Evolutionary conservation across 306 rosid genomes (phyloP).

Genomic region (Trifolium repens): DNA sequence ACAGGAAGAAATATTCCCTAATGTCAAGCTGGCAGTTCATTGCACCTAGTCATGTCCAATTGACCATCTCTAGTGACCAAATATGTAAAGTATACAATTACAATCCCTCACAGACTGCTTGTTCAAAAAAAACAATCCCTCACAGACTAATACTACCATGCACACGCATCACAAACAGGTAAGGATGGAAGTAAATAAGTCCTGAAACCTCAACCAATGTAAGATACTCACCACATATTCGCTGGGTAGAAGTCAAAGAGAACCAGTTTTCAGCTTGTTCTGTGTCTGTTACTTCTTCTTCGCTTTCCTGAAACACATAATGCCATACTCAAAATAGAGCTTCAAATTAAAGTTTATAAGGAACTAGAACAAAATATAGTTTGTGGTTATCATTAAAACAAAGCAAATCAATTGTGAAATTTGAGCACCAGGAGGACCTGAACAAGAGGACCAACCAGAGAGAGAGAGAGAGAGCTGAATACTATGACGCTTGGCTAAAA

Average conservation of each 20-base stretch:
- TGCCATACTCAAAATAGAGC: constrained; percentile 21
- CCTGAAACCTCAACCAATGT: constrained; percentile 25
- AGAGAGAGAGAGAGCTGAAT: constrained; percentile 8
- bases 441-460: constrained; percentile 21
- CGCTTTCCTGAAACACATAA: constrained; percentile 75
- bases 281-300: constrained; percentile 97
- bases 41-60: neutral
- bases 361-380: constrained; percentile 12
- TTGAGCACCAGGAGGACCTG: constrained; percentile 17
- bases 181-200: constrained; percentile 31
- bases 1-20: too few relatives aligned
- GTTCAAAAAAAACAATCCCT: too few relatives aligned
- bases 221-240: constrained; percentile 86
- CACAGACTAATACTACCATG: constrained; percentile 1
- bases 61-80: neutral
- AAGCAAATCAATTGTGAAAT: constrained; percentile 16
- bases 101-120: neutral
- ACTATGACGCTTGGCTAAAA: constrained; percentile 15
- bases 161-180: constrained; percentile 15
- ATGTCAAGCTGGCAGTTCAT: neutral
- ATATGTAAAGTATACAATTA: neutral
- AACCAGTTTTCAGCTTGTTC: constrained; percentile 99
- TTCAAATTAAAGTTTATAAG: constrained; percentile 9
- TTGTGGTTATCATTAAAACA: constrained; percentile 4
- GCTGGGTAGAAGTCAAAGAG: constrained; percentile 95